Base-by-base conservation (phyloP, 1,284 basidiomycete species). In the Boletellus deceptivus region DNA sequence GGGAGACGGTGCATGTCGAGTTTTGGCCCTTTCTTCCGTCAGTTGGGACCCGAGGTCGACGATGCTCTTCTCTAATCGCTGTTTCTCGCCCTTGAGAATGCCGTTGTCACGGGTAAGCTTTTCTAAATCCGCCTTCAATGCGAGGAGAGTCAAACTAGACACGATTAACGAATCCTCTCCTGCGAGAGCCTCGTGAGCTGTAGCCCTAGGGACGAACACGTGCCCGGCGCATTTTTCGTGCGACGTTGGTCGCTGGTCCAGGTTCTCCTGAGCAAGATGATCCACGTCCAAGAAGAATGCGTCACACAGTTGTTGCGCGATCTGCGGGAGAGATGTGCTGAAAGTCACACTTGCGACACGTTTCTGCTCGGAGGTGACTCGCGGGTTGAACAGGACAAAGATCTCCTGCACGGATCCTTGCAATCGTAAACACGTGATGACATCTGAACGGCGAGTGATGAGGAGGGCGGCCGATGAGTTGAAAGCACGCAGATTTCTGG, bases 321-420 rank as follows among this genome's bases (percentile, higher is more conserved):
- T 68, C 1, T 64, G 60, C 7, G 71, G 62, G 11, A 75, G 48
- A 16, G 74, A 77, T 10, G 42, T 56, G 25, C 52, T 55, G 34
- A 68, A 53, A 9, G 53, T 56, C 51, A 68, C 39, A 2, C 74
- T 80, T 24, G 82, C 75, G 14, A 79, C 80, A 35, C 67, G 57
- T 0, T 75, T 75, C 55, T 80, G 74, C 24, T 70, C 70, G 1
- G 76, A 70, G n/a, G 76, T 70, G 22, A 73, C 70, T 57, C 83
- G 82, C 2, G 81, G 82, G 61, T 84, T 80, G 57, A 85, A 85
- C 31, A 84, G 67, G 31, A 78, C 71, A 59, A 80, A 84, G n/a
- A 81, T 54, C 31, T 68, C 62, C 39, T 57, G 62, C 6, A 54
- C 49, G 5, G 63, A 49, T 6, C 66, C 60, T 9, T 64, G 65